Conservation (phyloP, 352 stramenopile species). For the Globisporangium abappressorium region DNA sequence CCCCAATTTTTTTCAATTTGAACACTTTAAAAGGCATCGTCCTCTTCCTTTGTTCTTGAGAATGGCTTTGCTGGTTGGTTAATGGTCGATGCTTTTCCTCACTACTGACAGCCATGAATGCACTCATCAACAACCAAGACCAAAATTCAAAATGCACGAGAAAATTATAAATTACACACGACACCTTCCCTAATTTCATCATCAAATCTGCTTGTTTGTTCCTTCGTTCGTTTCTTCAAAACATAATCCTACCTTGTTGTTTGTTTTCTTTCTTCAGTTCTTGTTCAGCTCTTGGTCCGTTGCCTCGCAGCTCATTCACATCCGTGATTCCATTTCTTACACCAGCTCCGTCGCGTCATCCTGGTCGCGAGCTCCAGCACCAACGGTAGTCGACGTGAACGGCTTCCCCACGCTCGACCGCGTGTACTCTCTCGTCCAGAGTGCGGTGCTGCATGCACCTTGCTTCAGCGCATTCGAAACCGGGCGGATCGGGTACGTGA, state of each 20-base stretch:
- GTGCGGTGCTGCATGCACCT: conserved; percentile 41
- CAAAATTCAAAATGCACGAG: conserved; percentile 6
- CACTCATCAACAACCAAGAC: neutral
- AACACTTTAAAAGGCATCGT: neutral
- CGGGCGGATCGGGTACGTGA: conserved; percentile 58
- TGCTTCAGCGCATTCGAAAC: conserved; percentile 36
- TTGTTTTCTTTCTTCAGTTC: conserved; percentile 5
- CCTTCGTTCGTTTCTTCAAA: conserved; percentile 3
- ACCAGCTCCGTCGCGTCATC: conserved; percentile 31
- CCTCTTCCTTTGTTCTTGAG: neutral
- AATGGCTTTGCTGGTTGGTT: neutral
- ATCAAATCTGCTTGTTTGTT: conserved; percentile 7
- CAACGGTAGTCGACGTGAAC: conserved; percentile 12
- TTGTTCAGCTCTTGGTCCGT: neutral
- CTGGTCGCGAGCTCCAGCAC: conserved; percentile 22
- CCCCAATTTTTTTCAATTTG: conserved; percentile 10
- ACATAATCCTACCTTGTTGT: conserved; percentile 10
- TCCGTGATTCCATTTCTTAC: conserved; percentile 8
- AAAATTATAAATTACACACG: conserved; percentile 32
- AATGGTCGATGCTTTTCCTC: too few species aligned
- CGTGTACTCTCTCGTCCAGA: conserved; percentile 73
- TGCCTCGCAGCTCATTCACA: neutral
- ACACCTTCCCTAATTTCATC: neutral
- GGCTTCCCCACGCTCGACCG: conserved; percentile 56
- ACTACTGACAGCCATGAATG: neutral